Evolutionary conservation across 2,329 filamentous ascomycete genomes (phyloP), one percentile per base, ranked within the genome.

Genomic region (Zasmidium cellare): DNA sequence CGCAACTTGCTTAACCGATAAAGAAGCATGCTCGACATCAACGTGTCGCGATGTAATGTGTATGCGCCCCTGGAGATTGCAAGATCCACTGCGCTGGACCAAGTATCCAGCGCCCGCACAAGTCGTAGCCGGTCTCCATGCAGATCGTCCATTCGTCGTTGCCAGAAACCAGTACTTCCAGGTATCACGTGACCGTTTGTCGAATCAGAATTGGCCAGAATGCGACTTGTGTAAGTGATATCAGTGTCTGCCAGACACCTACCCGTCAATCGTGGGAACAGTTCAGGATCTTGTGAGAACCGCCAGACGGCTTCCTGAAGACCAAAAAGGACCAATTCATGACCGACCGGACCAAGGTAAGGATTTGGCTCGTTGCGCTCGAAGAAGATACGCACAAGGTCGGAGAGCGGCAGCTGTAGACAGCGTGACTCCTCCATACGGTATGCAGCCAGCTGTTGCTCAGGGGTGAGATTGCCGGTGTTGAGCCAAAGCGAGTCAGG

Each of bases 221-320:
- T 23, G 2, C 50, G 31, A 23, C 1, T 45, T 14, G 44, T 24
- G 23, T 46, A 52, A 2, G 47, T 54, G 16, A 51, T 22, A 2
- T 57, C 55, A 12, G 48, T 52, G 20, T 51, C 56, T 47, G 47
- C 52, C 24, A 59, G 25, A 25, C 56, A 59, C 7, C 48, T 31
- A 7, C 55, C 58, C 12, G 58, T 63, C 28, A 63, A 35, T 9
- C 60, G 46, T 50, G 59, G 56, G 47, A 61, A 63, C 9, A 61
- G 51, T 3, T 58, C 58, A 16, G 58, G 56, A 14, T 63, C 61
- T n/a, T 63, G 61, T n/a, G 58, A 57, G 51, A 61, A 61, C 35
- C 54, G 51, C 61, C 61, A 63, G 6, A 63, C 61, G 6, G 53
- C 56, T 46, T 61, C 58, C 28, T 63, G 61, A 3, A 63, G 51